phyloP scores from a whole-genome alignment of 2,329 filamentous ascomycete species.

The Leptographium wingfieldii region DNA sequence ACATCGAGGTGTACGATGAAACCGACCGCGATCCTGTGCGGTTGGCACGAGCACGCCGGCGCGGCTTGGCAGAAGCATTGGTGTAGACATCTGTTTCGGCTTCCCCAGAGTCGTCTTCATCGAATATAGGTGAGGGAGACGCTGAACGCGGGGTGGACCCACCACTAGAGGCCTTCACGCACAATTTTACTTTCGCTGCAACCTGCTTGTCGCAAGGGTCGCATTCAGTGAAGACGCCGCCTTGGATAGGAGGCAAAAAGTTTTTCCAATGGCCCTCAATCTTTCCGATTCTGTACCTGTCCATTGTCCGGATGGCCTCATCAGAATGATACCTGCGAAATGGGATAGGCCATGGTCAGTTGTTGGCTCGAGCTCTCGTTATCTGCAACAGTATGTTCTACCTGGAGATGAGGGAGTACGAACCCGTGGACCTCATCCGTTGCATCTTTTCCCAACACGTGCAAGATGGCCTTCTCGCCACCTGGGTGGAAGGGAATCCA shows the following conservation, averaged over 20 bases:
- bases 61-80: not conserved
- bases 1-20: conserved; percentile 45
- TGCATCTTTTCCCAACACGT: conserved; percentile 89
- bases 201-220: conserved; percentile 31
- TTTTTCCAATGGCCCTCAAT: conserved; percentile 76
- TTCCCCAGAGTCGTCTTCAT: conserved; percentile 19
- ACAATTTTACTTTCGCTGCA: conserved; percentile 11
- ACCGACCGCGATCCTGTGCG: conserved; percentile 20
- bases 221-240: conserved; percentile 53
- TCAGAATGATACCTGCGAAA: conserved; percentile 63
- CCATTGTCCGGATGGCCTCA: conserved; percentile 65
- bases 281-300: conserved; percentile 68
- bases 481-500: conserved; percentile 89
- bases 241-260: conserved; percentile 84
- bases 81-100: not conserved
- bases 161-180: conserved; percentile 12
- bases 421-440: conserved; percentile 91
- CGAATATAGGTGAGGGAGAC: conserved; percentile 37
- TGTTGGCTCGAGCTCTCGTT: too few species aligned
- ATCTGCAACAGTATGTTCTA: too few species aligned
- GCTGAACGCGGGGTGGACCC: conserved; percentile 17
- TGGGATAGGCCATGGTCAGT: not conserved
- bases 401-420: conserved; percentile 19
- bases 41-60: not conserved
- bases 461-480: conserved; percentile 77